Evolutionary conservation across 2,329 filamentous ascomycete species (phyloP), one percentile per base, ranked within the genome.

Genomic region (Passalora sequoiae): DNA sequence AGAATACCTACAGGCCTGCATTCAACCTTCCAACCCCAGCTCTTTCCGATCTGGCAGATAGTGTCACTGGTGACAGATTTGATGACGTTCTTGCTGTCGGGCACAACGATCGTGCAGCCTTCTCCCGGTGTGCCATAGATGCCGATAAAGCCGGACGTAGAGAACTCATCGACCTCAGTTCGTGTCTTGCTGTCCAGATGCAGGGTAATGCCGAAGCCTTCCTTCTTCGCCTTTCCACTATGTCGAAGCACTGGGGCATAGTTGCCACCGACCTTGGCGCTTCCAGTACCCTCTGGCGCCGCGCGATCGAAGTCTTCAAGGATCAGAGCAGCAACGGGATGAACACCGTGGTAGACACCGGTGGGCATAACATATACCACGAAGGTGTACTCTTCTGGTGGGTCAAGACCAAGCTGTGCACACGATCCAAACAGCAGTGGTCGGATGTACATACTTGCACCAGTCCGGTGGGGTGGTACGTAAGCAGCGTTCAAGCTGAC

Each of bases 181-280:
- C 89, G 78, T 7, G 79, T 86, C 60, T 82, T 81, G 64, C 86
- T 92, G 68, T 97, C 92, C 42, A 97, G 72, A 65, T 97, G 91
- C 59, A 97, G 73, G 2, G 91, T 97, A 60, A 97, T 97, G n/a
- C 87, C 89, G 61, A 78, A 97, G 22, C 91, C 91, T 47, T 87
- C 78, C 13, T 73, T 70, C 45, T 83, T 73, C 1, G 92, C 91
- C 60, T 78, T 83, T 58, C 94, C 89, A 61, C 86, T 94, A 76
- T 87, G 89, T 43, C 85, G 76, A 59, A 97, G 69, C 4, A 97
- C 91, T 2, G 91, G 91, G 7, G 89, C 91, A 63, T 97, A 97
- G 70, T 97, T 97, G 10, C 91, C 92, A 19, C 92, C 91, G 3
- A 97, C 77, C 70, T 97, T 97, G n/a, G 88, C 91, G 50, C 80